Evolutionary conservation across 805 yeast species (phyloP), one percentile per base, ranked within the genome.

Genomic region (Wickerhamiella cacticola): DNA sequence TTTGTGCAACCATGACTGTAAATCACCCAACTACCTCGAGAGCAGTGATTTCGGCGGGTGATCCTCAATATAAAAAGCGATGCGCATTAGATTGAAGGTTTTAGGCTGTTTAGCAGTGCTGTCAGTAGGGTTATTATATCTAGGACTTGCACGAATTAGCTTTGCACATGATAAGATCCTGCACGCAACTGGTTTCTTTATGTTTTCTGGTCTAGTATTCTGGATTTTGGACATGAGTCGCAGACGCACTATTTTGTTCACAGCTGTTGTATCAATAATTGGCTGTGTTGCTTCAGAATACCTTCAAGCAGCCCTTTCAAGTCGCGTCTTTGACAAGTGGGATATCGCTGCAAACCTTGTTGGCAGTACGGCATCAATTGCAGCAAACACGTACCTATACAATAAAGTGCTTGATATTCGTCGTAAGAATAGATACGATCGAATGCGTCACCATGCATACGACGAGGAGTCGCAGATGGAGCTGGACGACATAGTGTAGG

Each of bases 161-260:
- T 31, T 77, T 71, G 22, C 57, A 57, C 50, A 61, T 63, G 57
- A 69, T 53, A 69, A 68, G 52, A 50, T 55, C 5, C 53, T 64
- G 24, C 73, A 69, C 43, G 61, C 61, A 24, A 48, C 53, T 6
- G 59, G 64, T 21, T 68, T 68, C 50, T 65, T 68, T 45, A 40
- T 63, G 19, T 52, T 68, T 16, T 60, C 69, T 7, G 47, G 63
- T 19, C 51, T 56, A n/a, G 65, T 69, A 50, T 68, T 69, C 60
- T 68, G 73, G 73, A 56, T 66, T 19, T 49, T 68, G 5, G 72
- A 68, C 48, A 52, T 65, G 7, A 52, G 65, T 3, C 57, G 72
- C 10, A 58, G 63, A 42, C 56, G 69, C 18, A 58, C 65, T 15
- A 57, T 63, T 40, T 58, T 65, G 26, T 48, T 63, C 16, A 63